These are phyloP conservation scores for Allium cepa DNA, from an alignment of 106 monocot species.

Conservation along the genomic window DNA sequence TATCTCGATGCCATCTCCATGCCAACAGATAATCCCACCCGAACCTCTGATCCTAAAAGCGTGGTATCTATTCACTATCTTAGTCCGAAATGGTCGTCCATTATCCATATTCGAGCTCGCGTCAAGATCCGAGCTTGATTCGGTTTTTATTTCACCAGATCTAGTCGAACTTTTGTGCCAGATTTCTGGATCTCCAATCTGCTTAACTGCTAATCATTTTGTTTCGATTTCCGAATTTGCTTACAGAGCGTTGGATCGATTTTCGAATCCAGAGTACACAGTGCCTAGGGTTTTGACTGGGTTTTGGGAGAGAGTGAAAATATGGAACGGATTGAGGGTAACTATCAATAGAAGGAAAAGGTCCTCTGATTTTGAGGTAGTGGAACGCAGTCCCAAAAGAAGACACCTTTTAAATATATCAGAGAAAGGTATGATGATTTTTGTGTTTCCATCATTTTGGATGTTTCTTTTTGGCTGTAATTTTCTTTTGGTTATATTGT, in stretches of 20 bases:
- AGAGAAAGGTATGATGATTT: not conserved
- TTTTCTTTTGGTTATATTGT: not conserved
- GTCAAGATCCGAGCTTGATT: constrained; percentile 1
- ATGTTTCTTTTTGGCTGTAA: not conserved
- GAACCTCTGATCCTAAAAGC: constrained; percentile 34
- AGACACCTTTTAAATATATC: constrained; percentile 1
- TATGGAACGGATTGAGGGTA: constrained; percentile 6
- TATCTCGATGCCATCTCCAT: constrained; percentile 15
- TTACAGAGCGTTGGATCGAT: constrained; percentile 15
- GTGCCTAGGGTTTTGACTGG: constrained; percentile 15
- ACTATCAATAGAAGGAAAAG: constrained; percentile 50
- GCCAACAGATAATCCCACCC: constrained; percentile 1
- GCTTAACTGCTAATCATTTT: constrained; percentile 18
- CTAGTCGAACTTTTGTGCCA: constrained; percentile 44
- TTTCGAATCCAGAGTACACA: constrained; percentile 8
- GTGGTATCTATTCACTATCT: constrained; percentile 58
- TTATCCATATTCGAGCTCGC: constrained; percentile 35
- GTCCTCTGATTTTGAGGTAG: constrained; percentile 3
- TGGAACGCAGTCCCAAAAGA: constrained; percentile 22
- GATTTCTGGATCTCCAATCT: constrained; percentile 54
- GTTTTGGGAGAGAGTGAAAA: constrained; percentile 15
- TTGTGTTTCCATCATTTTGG: too few relatives aligned
- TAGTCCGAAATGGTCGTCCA: constrained; percentile 51
- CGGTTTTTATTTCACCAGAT: constrained; percentile 10
- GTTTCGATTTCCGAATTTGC: constrained; percentile 32